Conservation (phyloP, 192 early-diverging fungal genomes). For the Spinellus fusiger region DNA sequence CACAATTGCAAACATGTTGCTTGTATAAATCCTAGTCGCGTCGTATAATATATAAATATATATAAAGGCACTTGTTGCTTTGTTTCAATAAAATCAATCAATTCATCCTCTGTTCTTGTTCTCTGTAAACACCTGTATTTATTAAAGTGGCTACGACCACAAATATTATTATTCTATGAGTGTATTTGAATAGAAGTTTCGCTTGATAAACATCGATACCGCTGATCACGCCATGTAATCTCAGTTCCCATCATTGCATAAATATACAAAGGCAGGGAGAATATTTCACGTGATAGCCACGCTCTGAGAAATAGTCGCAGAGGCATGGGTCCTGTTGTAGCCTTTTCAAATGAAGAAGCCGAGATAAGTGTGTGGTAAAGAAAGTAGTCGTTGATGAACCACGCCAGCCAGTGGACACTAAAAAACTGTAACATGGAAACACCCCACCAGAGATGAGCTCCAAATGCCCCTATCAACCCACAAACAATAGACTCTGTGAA, state of each 20-base stretch:
- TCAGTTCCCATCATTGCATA: slow-evolving; percentile 77
- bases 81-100: too few relatives aligned
- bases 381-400: slow-evolving; percentile 27
- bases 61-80: too few relatives aligned
- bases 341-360: not conserved
- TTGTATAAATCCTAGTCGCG: too few relatives aligned
- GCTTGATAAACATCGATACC: slow-evolving; percentile 52
- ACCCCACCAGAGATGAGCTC: slow-evolving; percentile 42
- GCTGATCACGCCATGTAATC: slow-evolving; percentile 83
- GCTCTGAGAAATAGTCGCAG: slow-evolving; percentile 51
- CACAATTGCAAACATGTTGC: too few relatives aligned
- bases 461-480: slow-evolving; percentile 67
- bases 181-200: slow-evolving; percentile 53
- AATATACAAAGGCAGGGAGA: slow-evolving; percentile 77
- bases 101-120: too few relatives aligned
- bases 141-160: too few relatives aligned
- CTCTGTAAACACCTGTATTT: too few relatives aligned
- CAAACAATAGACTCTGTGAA: slow-evolving; percentile 83
- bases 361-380: slow-evolving; percentile 22
- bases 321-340: slow-evolving; percentile 6
- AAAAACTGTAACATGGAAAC: slow-evolving; percentile 29
- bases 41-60: too few relatives aligned
- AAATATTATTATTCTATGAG: too few relatives aligned
- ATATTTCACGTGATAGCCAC: slow-evolving; percentile 79
- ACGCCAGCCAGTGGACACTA: slow-evolving; percentile 14